Evolutionary conservation across 1,284 basidiomycete genomes (phyloP), one percentile per base, ranked within the genome.

Genomic region (Ustilago lituana): DNA sequence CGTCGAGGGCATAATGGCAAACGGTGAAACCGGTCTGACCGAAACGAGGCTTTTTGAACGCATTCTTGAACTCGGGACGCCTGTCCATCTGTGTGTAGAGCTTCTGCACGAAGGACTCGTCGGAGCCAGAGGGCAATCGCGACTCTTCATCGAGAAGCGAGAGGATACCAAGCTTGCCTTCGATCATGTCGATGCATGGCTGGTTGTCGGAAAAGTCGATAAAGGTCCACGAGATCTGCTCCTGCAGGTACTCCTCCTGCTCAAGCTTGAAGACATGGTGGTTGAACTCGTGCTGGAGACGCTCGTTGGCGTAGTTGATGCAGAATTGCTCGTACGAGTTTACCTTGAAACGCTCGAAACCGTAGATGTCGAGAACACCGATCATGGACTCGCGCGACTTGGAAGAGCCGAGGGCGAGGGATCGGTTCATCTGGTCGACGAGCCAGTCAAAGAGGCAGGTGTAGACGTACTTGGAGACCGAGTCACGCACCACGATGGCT

Each of bases 311-410:
- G 83, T 98, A 98, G 83, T 99, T 98, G 86, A 99, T 99, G 83
- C 94, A 97, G 84, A 98, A 98, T 85, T 99, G 96, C 83, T 99
- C 96, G 81, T 98, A 98, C 10, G 93, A 96, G 84, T 97, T 97
- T 50, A 72, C 64, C 66, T 83, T 82, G 58, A 83, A 82, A 51
- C 73, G 80, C 61, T 80, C 78, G 52, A 80, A 84, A 77, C 81
- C 79, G 83, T 86, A 84, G 68, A 87, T 87, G 76, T 98, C 96
- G 78, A 99, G 85, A 4, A 99, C 96, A 79, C 96, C 96, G 73
- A 99, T 99, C 84, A 98, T 98, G 88, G 94, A 97, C 82, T 94
- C 92, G 22, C 93, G 92, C 39, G 88, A 87, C 60, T 88, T 88
- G 6, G 91, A 91, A 26, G 91, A 92, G 78, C 91, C 89, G 77